phyloP scores from a whole-genome alignment of 2,329 filamentous ascomycete species.

The Parastagonospora avenae region DNA sequence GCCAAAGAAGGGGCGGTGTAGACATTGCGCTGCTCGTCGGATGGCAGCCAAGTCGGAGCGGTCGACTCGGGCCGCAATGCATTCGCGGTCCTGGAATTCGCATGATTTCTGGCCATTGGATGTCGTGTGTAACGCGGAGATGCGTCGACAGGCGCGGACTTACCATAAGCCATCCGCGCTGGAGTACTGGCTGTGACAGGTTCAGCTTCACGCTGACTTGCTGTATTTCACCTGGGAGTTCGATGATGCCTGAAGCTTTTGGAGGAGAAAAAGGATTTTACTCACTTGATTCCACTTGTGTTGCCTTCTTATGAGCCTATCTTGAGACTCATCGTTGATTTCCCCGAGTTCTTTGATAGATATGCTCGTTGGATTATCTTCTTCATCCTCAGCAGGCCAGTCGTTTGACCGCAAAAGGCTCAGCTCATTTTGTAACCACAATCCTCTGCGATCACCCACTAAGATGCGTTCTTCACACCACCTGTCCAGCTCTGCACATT shows the following conservation, averaged over 20 bases:
- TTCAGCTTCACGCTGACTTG: conserved; percentile 7
- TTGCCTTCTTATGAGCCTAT: conserved; percentile 20
- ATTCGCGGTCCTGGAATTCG: conserved; percentile 15
- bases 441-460: conserved; percentile 28
- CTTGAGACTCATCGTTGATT: conserved; percentile 24
- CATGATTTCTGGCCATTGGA: conserved; percentile 22
- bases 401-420: conserved; percentile 14
- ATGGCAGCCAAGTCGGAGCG: conserved; percentile 1
- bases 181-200: conserved; percentile 12
- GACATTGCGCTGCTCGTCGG: background rate
- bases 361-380: conserved; percentile 2
- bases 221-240: too few relatives aligned
- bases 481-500: conserved; percentile 22
- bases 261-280: background rate
- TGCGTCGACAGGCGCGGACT: background rate
- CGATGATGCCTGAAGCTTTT: background rate
- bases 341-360: conserved; percentile 19
- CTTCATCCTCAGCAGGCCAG: background rate
- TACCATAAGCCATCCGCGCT: conserved; percentile 24
- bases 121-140: conserved; percentile 19
- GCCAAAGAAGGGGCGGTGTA: background rate
- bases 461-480: conserved; percentile 33
- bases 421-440: conserved; percentile 35
- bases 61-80: conserved; percentile 18
- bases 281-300: conserved; percentile 39